Evolutionary conservation across 2,329 filamentous ascomycete genomes (phyloP).

Genomic region (Samsoniella hepiali): DNA sequence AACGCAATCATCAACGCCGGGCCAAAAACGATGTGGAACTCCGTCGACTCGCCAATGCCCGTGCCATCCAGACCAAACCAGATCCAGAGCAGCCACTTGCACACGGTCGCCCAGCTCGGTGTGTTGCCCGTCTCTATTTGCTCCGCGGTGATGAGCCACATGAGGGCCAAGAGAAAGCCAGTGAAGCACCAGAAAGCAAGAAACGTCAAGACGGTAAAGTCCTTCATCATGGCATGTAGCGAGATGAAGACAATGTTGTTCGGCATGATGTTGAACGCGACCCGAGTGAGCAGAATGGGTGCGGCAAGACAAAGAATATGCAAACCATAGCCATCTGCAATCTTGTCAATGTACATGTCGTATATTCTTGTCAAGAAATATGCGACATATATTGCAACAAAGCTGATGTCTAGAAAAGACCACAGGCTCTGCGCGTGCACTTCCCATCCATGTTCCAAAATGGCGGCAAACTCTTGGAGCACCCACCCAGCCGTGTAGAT

Average conservation of each 20-base stretch:
- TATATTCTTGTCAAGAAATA: slow-evolving; percentile 61
- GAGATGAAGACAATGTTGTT: slow-evolving; percentile 75
- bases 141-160: slow-evolving; percentile 53
- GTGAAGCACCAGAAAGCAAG: slow-evolving; percentile 67
- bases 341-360: slow-evolving; percentile 45
- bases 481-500: slow-evolving; percentile 67
- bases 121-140: slow-evolving; percentile 27
- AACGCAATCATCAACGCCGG: slow-evolving; percentile 69
- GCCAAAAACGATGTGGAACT: slow-evolving; percentile 65
- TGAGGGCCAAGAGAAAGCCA: slow-evolving; percentile 66
- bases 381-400: slow-evolving; percentile 57
- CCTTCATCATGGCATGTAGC: slow-evolving; percentile 69
- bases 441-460: slow-evolving; percentile 63
- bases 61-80: slow-evolving; percentile 72
- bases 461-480: slow-evolving; percentile 61
- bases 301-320: slow-evolving; percentile 65
- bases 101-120: slow-evolving; percentile 52
- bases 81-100: slow-evolving; percentile 77
- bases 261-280: slow-evolving; percentile 70
- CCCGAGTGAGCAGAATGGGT: slow-evolving; percentile 65
- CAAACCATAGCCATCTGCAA: slow-evolving; percentile 54
- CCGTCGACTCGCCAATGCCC: slow-evolving; percentile 47
- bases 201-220: slow-evolving; percentile 65
- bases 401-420: slow-evolving; percentile 72
- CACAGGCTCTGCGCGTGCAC: slow-evolving; percentile 73